Conservation (phyloP, 1,139 yeast species). For the Nakaseomyces delphensis region DNA sequence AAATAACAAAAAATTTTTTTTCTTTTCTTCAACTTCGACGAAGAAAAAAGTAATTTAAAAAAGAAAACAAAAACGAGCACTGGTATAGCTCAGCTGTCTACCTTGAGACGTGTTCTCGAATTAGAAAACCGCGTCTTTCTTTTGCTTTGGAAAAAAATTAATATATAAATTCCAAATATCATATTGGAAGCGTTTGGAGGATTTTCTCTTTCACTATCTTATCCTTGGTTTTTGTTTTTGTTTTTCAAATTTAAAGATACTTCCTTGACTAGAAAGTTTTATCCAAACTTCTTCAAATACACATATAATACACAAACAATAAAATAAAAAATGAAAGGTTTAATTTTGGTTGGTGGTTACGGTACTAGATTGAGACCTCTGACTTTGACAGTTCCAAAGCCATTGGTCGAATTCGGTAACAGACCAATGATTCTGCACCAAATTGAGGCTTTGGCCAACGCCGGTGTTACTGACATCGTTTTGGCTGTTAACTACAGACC, state of each 20-base stretch:
- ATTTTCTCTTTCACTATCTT: neutral
- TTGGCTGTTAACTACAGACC: constrained; percentile 99
- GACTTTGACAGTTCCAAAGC: constrained; percentile 95
- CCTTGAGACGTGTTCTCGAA: constrained; percentile 1
- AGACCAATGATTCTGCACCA: constrained; percentile 97
- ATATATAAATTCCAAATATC: constrained; percentile 3
- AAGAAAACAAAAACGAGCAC: no score
- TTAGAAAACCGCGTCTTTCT: neutral
- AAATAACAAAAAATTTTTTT: no score
- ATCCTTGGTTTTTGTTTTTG: neutral
- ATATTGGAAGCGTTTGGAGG: neutral
- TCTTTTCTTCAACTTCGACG: no score
- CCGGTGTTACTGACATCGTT: constrained; percentile 98
- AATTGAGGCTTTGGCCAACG: constrained; percentile 94
- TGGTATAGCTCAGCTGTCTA: no score
- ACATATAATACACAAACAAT: constrained; percentile 6
- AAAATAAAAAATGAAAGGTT: constrained; percentile 69
- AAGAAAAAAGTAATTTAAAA: no score
- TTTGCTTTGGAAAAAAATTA: constrained; percentile 2
- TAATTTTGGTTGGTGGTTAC: constrained; percentile 98
- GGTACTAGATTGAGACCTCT: constrained; percentile 99
- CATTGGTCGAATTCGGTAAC: constrained; percentile 97
- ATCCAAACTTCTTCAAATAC: constrained; percentile 2
- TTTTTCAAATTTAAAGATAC: neutral
- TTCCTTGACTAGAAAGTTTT: constrained; percentile 3